Base-by-base conservation (phyloP, 352 stramenopile genomes). In the Phytophthora fragariae region DNA sequence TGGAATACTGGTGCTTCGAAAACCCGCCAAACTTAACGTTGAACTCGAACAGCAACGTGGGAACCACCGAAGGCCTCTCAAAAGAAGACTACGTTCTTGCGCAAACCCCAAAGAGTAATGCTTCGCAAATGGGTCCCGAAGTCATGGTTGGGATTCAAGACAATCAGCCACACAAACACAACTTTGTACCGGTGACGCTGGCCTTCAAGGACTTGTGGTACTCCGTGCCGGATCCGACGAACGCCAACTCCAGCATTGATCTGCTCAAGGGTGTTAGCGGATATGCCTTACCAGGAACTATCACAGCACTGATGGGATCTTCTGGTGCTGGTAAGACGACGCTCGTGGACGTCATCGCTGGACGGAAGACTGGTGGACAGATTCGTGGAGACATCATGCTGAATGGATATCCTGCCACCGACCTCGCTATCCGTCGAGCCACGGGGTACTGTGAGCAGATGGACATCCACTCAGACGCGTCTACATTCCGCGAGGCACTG, bases 261-360 rank as follows among this genome's bases (percentile, higher is more conserved):
- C 66, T 97, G 21, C 73, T 97, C 31, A 92, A 93, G 33, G 82
- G 79, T 58, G 70, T 97, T 1, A 81, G 47, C 62, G 88, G 89
- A 41, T 86, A 85, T 19, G 80, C 92, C 56, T 66, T 84, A 15
- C 77, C 90, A 21, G 86, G 90, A 10, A 92, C 80, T 17, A 86
- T 98, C 66, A 97, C 88, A 17, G 92, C 89, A n/a, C 75, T 98
- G 1, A 97, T 97, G 86, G 91, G 92, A 15, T 90, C 77, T 75
- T 89, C 37, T 83, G 82, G 57, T 73, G 76, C 33, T 95, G 93
- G 24, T 72, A 89, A 97, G 39, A 72, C 57, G 4, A 72, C 57
- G 5, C 39, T 72, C 12, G 69, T 73, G 66, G 66, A 73, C 41
- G 66, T 73, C 5, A 73, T 73, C 21, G 66, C 66, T n/a, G 59